phyloP scores from a whole-genome alignment of 2,329 filamentous ascomycete genomes.

The Pleurostoma richardsiae region DNA sequence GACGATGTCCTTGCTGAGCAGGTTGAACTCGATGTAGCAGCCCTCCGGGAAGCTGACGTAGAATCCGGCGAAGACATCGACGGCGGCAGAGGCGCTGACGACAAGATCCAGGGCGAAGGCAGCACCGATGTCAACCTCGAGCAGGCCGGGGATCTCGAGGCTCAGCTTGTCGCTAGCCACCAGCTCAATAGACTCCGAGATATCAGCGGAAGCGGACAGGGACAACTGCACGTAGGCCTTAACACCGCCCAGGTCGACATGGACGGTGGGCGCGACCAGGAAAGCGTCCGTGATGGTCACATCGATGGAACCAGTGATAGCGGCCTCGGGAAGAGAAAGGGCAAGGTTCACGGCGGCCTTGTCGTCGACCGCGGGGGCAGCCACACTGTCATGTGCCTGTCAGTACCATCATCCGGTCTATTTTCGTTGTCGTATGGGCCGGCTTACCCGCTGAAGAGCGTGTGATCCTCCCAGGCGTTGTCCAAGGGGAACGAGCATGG shows the following conservation, averaged over 20 bases:
- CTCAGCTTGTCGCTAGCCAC: constrained; percentile 5
- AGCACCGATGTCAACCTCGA: constrained; percentile 14
- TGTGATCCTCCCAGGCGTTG: constrained; percentile 6
- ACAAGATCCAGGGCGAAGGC: constrained; percentile 21
- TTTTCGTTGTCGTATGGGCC: background rate
- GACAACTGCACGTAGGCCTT: constrained; percentile 18
- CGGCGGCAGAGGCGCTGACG: constrained; percentile 15
- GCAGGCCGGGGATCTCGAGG: constrained; percentile 15
- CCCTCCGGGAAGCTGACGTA: constrained; percentile 17
- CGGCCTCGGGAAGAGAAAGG: constrained; percentile 7
- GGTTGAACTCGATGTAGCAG: constrained; percentile 18
- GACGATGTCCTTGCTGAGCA: constrained; percentile 16
- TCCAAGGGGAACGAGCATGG: constrained; percentile 6
- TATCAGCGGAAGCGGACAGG: constrained; percentile 14
- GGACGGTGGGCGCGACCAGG: constrained; percentile 20
- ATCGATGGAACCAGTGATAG: constrained; percentile 8
- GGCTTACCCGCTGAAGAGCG: constrained; percentile 9
- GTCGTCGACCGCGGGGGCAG: constrained; percentile 2
- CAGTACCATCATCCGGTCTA: too few relatives aligned
- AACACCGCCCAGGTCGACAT: constrained; percentile 56
- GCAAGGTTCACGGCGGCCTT: constrained; percentile 6
- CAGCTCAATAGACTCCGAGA: constrained; percentile 11
- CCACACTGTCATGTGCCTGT: constrained; percentile 2
- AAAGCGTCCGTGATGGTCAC: constrained; percentile 3
- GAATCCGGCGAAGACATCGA: constrained; percentile 18